Evolutionary conservation across 805 yeast species (phyloP), one percentile per base, ranked within the genome.

Genomic region (Sugiyamaella floridensis): DNA sequence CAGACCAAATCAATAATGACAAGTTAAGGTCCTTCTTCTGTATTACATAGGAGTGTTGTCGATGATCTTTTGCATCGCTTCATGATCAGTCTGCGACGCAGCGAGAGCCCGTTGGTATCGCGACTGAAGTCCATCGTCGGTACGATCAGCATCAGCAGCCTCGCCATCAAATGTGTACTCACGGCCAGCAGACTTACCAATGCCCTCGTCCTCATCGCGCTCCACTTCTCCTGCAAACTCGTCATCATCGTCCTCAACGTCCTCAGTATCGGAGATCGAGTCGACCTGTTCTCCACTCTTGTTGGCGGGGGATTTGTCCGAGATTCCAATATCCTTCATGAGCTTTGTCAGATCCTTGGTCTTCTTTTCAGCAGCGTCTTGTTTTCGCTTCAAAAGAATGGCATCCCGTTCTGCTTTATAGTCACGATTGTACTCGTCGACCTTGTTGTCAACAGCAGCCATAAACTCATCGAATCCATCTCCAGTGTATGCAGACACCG

Each of bases 401-500:
- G 86, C 75, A 54, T 92, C 97, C 64, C 97, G 79, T 71, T 93
- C 98, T 8, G 83, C 82, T 63, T 81, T 81, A 68, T 93, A 93
- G 62, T 76, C 90, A 55, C 82, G 81, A 54, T 89, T 81, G 67
- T 85, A 93, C 69, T 93, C 99, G 40, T 83, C 87, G 46, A 84
- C 89, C 70, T 93, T 93, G 54, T 79, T 77, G 62, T 88, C 95
- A 4, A 93, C 93, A 1, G 88, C 86, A n/a, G 72, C 74, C 63
- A 92, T 67, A 63, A 93, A 92, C 19, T 89, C 96, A 64, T 89
- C 96, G 65, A 93, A 87, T 0, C 99, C 99, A 2, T 77, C 85
- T 15, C 99, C 99, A 0, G 98, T 90, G 63, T 81, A 86, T 45
- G 97, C 82, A 44, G 97, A 88, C 12, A 89, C 96, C n/a, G 88